phyloP scores from a whole-genome alignment of 441 rosid genomes.

The Eutrema salsugineum region DNA sequence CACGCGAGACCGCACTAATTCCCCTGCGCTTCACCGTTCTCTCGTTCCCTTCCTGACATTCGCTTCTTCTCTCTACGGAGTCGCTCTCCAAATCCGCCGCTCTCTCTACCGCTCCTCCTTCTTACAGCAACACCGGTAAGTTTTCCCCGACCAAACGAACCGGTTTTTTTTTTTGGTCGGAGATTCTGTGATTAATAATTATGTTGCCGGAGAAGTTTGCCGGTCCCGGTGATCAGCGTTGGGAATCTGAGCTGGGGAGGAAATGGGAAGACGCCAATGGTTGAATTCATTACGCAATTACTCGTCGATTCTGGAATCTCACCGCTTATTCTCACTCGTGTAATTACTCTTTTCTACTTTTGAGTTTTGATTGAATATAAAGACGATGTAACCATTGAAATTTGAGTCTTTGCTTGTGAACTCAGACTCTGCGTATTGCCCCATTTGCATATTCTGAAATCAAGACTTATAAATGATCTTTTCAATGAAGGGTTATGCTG shows the following conservation, averaged over 20 bases:
- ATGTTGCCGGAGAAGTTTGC: conserved; percentile 45
- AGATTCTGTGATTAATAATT: not conserved
- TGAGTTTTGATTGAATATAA: no score
- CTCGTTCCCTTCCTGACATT: conserved; percentile 59
- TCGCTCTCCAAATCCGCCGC: conserved; percentile 53
- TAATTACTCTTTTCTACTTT: conserved; percentile 10
- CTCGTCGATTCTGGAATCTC: conserved; percentile 58
- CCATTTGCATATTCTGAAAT: not conserved
- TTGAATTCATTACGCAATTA: conserved; percentile 53
- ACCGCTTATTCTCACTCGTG: conserved; percentile 83
- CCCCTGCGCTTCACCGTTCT: conserved; percentile 49
- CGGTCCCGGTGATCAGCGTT: conserved; percentile 82
- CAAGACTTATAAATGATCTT: not conserved
- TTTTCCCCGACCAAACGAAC: not conserved
- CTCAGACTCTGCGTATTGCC: not conserved
- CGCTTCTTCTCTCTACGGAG: conserved; percentile 53
- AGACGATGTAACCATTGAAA: not conserved
- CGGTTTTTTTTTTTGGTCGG: not conserved
- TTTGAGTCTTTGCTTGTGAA: not conserved
- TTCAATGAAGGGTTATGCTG: conserved; percentile 71
- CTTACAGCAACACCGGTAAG: conserved; percentile 50
- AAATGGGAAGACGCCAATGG: conserved; percentile 95
- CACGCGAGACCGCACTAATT: conserved; percentile 40
- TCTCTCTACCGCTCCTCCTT: conserved; percentile 49
- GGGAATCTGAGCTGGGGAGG: conserved; percentile 97